phyloP scores from a whole-genome alignment of 164 flowering plant species.

The Berberis thunbergii region DNA sequence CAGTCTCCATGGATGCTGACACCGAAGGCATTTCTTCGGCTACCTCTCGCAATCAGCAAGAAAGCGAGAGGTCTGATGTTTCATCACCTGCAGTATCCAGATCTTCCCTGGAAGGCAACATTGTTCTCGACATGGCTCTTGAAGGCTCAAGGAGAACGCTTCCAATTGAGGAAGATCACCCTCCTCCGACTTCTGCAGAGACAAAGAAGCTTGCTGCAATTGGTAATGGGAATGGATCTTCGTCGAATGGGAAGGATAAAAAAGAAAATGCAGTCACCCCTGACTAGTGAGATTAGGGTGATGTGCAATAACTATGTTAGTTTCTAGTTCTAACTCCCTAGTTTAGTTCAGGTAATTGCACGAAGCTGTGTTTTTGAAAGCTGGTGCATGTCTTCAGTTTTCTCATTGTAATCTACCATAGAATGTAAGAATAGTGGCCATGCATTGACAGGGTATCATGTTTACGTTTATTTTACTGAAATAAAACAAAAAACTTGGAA shows the following conservation, averaged over 20 bases:
- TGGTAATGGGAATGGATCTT: slow-evolving; percentile 26
- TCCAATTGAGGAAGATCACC: slow-evolving; percentile 80
- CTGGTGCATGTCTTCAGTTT: not conserved
- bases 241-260: slow-evolving; percentile 32
- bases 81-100: slow-evolving; percentile 17
- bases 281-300: slow-evolving; percentile 27
- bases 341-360: not conserved
- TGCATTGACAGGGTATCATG: not conserved
- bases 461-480: too few relatives aligned
- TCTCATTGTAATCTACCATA: not conserved
- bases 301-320: slow-evolving; percentile 6
- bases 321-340: not conserved
- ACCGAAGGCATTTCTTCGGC: not conserved
- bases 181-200: slow-evolving; percentile 26
- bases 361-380: slow-evolving; percentile 16
- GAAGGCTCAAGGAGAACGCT: slow-evolving; percentile 68
- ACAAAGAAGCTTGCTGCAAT: slow-evolving; percentile 45
- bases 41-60: slow-evolving; percentile 21
- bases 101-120: slow-evolving; percentile 51
- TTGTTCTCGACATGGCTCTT: slow-evolving; percentile 63
- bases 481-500: too few relatives aligned
- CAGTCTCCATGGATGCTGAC: not conserved
- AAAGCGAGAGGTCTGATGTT: slow-evolving; percentile 19
- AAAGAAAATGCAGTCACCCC: slow-evolving; percentile 28
- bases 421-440: not conserved